phyloP scores from a whole-genome alignment of 192 early-diverging fungal species.

The Chytriomyces sp. region DNA sequence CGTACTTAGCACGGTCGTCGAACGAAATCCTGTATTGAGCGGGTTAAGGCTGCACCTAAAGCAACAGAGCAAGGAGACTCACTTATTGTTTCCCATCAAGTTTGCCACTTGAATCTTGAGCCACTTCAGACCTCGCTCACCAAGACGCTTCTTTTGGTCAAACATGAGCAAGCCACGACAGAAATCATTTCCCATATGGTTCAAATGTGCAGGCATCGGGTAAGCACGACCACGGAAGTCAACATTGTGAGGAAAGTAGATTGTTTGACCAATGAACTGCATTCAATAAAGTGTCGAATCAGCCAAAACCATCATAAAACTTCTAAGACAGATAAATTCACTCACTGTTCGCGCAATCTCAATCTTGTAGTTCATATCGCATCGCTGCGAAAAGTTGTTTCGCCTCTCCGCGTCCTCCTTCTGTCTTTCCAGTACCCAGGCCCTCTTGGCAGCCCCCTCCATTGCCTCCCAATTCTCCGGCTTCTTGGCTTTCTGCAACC shows the following conservation, averaged over 20 bases:
- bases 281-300: not conserved
- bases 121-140: slow-evolving; percentile 81
- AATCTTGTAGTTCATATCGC: slow-evolving; percentile 92
- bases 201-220: slow-evolving; percentile 92
- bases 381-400: slow-evolving; percentile 79
- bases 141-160: slow-evolving; percentile 76
- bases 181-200: slow-evolving; percentile 95
- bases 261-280: slow-evolving; percentile 79
- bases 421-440: slow-evolving; percentile 41
- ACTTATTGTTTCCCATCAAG: slow-evolving; percentile 88
- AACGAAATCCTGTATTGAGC: slow-evolving; percentile 58
- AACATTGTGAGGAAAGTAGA: slow-evolving; percentile 97
- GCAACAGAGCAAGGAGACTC: not conserved
- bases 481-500: slow-evolving; percentile 26
- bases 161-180: slow-evolving; percentile 92
- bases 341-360: slow-evolving; percentile 88
- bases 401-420: slow-evolving; percentile 47
- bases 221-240: slow-evolving; percentile 98
- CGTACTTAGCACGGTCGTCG: slow-evolving; percentile 75
- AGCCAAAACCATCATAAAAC: not conserved
- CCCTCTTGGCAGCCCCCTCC: slow-evolving; percentile 41
- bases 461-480: slow-evolving; percentile 62
- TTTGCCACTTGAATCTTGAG: slow-evolving; percentile 95
- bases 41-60: slow-evolving; percentile 26
- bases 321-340: not conserved